phyloP scores from a whole-genome alignment of 305 asterid genomes.

The Plantago coronopus region DNA sequence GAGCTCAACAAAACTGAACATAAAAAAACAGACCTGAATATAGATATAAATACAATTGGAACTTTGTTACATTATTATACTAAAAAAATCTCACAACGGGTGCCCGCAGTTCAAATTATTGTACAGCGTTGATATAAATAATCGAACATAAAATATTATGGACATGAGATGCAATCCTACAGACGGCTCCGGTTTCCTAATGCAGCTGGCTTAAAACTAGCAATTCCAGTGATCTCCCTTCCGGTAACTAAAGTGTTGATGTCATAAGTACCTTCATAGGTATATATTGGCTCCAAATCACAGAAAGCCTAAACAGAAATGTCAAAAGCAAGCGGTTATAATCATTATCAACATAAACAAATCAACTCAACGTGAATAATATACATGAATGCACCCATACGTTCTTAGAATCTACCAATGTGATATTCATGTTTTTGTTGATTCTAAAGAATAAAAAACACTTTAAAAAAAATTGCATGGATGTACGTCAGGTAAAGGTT shows the following conservation, averaged over 20 bases:
- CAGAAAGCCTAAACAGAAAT: conserved; percentile 66
- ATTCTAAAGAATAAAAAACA: too few relatives aligned
- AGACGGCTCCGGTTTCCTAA: conserved; percentile 64
- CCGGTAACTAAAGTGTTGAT: conserved; percentile 92
- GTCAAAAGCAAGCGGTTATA: not conserved
- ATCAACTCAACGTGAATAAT: not conserved
- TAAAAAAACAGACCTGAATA: not conserved
- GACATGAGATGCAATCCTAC: conserved; percentile 23
- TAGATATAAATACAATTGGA: not conserved
- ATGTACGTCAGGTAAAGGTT: too few relatives aligned
- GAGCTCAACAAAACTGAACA: too few relatives aligned
- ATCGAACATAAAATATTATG: not conserved
- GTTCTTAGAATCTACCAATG: too few relatives aligned
- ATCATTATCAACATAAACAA: not conserved
- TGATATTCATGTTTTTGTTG: too few relatives aligned
- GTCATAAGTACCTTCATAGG: conserved; percentile 93
- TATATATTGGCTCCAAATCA: conserved; percentile 95
- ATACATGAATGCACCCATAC: too few relatives aligned
- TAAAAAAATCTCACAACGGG: too few relatives aligned
- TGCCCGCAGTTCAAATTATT: too few relatives aligned
- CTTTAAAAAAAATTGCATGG: too few relatives aligned
- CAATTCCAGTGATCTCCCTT: conserved; percentile 79
- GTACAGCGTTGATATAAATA: too few relatives aligned
- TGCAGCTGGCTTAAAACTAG: conserved; percentile 75
- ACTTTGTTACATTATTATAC: not conserved